Conservation (phyloP, 108 stramenopile genomes). For the Skeletonema marinoi region DNA sequence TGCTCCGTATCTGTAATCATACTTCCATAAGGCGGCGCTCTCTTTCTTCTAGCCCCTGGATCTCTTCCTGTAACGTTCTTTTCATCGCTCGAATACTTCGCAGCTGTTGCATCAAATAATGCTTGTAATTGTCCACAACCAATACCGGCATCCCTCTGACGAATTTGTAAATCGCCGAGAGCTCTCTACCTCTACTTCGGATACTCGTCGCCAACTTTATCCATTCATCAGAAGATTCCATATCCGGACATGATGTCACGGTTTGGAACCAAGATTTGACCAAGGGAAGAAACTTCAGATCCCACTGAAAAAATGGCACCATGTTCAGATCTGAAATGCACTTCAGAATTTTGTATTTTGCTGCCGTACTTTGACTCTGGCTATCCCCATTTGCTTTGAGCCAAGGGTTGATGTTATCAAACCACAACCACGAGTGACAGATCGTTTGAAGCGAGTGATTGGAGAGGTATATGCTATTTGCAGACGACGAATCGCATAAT, state of each 20-base stretch:
- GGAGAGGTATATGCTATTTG: conserved; percentile 12
- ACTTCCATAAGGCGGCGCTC: too few relatives aligned
- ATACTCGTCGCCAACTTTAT: neutral
- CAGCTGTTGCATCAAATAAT: neutral
- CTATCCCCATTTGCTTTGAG: neutral
- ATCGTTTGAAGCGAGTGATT: conserved; percentile 9
- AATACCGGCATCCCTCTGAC: conserved; percentile 1
- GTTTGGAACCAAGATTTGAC: neutral
- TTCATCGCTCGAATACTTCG: too few relatives aligned
- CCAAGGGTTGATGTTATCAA: neutral
- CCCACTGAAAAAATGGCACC: neutral
- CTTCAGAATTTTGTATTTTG: neutral
- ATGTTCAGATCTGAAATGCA: neutral
- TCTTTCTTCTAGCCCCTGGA: too few relatives aligned
- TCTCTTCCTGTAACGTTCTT: too few relatives aligned
- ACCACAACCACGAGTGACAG: neutral
- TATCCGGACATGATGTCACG: neutral
- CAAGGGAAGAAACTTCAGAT: neutral
- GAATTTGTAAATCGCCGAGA: conserved; percentile 1
- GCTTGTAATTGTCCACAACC: neutral
- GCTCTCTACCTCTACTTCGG: neutral
- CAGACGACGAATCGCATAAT: conserved; percentile 6
- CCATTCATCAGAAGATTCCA: neutral
- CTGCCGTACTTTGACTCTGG: neutral
- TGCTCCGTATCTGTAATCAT: neutral